Conservation (phyloP, 352 stramenopile genomes). For the Pythium coloratum region DNA sequence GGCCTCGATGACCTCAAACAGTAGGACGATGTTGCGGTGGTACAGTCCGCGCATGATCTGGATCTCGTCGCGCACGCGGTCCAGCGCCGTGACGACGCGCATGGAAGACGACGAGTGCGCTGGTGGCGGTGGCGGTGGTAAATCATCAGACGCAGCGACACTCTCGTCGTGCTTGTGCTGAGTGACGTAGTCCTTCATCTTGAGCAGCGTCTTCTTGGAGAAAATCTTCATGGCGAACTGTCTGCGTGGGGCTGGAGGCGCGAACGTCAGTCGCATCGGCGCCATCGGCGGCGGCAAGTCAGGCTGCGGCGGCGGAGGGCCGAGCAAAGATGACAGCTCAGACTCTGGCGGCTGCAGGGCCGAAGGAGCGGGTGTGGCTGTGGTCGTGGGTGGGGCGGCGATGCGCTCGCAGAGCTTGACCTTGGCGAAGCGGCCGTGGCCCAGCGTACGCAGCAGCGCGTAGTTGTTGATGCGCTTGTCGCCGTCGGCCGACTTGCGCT, state of each 20-base stretch:
- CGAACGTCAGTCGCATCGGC: constrained; percentile 5
- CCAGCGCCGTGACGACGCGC: constrained; percentile 76
- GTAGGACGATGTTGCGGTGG: constrained; percentile 88
- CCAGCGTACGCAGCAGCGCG: constrained; percentile 60
- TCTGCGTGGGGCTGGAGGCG: constrained; percentile 24
- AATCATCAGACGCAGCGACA: background rate
- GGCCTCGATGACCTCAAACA: constrained; percentile 91
- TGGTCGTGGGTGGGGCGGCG: background rate
- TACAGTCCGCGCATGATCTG: constrained; percentile 87
- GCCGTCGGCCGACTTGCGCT: constrained; percentile 47
- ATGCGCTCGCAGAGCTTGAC: constrained; percentile 83
- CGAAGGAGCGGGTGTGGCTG: background rate
- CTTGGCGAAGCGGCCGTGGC: constrained; percentile 81
- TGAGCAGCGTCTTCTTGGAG: constrained; percentile 70
- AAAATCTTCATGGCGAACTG: constrained; percentile 87
- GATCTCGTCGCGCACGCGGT: constrained; percentile 84
- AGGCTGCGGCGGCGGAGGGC: constrained; percentile 7
- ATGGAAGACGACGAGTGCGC: constrained; percentile 29
- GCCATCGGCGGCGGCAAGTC: constrained; percentile 10
- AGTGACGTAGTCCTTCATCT: constrained; percentile 82
- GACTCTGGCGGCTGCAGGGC: background rate
- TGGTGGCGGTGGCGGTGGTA: background rate
- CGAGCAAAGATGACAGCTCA: background rate
- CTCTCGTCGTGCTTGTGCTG: background rate
- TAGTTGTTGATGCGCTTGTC: constrained; percentile 85